phyloP scores from a whole-genome alignment of 1,139 yeast species.

The Kazachstania sp. region DNA sequence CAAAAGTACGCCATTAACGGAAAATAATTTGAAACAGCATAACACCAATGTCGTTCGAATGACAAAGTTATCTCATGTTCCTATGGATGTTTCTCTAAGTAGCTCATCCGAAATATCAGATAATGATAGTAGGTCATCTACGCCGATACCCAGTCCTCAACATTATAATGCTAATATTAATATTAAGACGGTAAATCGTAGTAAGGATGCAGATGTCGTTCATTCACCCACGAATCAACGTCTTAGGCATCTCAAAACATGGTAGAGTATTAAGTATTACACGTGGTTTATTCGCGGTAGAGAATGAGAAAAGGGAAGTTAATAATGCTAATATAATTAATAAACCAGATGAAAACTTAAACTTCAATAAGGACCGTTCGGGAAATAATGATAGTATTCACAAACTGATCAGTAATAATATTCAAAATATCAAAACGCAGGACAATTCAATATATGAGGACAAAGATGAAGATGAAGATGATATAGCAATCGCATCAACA shows the following conservation, averaged over 20 bases:
- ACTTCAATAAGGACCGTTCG: too few species aligned
- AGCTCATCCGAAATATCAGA: constrained; percentile 4
- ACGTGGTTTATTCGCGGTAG: neutral
- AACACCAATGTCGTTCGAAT: constrained; percentile 3
- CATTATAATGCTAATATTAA: neutral
- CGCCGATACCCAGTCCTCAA: constrained; percentile 11
- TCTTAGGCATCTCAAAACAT: constrained; percentile 14
- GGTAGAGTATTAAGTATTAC: constrained; percentile 3
- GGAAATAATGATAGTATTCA: too few species aligned
- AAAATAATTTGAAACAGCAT: neutral
- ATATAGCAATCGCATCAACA: too few species aligned
- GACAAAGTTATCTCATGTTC: neutral
- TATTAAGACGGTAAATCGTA: too few species aligned
- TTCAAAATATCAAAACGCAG: too few species aligned
- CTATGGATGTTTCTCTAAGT: constrained; percentile 1
- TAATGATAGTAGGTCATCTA: constrained; percentile 7
- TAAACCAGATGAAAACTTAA: too few species aligned
- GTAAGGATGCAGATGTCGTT: neutral
- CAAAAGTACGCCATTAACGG: neutral
- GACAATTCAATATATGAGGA: too few species aligned
- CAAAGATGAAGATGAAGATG: too few species aligned
- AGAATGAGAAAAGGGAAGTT: too few species aligned
- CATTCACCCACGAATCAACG: constrained; percentile 1
- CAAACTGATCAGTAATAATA: too few species aligned
- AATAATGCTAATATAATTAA: too few species aligned